phyloP scores from a whole-genome alignment of 2,329 filamentous ascomycete species.

The Dothideomycetes sp. region DNA sequence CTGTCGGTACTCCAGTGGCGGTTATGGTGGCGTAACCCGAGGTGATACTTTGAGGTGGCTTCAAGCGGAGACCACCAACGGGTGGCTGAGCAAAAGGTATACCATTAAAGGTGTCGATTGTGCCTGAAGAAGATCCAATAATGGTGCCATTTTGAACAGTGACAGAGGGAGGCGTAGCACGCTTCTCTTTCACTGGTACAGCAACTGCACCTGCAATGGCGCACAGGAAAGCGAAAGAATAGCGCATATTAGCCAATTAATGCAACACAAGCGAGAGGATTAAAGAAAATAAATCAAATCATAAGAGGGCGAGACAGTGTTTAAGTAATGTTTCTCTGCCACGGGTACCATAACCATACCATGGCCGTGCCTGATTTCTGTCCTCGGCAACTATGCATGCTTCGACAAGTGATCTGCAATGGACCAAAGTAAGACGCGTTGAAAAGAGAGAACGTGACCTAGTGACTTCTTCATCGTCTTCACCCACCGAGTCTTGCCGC shows the following conservation, averaged over 20 bases:
- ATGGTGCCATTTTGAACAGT: constrained; percentile 47
- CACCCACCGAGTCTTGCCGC: no score
- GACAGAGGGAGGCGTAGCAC: constrained; percentile 36
- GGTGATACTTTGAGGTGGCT: constrained; percentile 53
- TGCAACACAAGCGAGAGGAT: no score
- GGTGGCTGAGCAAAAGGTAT: constrained; percentile 68
- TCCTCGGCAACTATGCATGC: no score
- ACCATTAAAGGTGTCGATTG: constrained; percentile 59
- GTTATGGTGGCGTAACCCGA: constrained; percentile 48
- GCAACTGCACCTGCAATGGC: constrained; percentile 9
- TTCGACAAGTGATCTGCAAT: no score
- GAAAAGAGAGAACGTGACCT: no score
- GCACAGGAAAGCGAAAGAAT: constrained; percentile 1
- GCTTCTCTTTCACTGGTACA: constrained; percentile 7
- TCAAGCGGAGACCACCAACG: constrained; percentile 53
- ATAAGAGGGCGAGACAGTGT: no score
- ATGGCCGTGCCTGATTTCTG: no score
- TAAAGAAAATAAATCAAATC: no score
- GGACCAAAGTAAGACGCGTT: no score
- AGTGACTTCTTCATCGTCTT: no score
- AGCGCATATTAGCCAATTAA: constrained; percentile 6
- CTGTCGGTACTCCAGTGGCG: constrained; percentile 45
- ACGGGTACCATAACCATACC: no score
- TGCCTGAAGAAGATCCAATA: constrained; percentile 32
- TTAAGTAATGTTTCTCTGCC: no score